These are phyloP conservation scores for Stagonosporopsis vannaccii DNA, from an alignment of 2,329 filamentous ascomycete genomes.

Conservation along the genomic window DNA sequence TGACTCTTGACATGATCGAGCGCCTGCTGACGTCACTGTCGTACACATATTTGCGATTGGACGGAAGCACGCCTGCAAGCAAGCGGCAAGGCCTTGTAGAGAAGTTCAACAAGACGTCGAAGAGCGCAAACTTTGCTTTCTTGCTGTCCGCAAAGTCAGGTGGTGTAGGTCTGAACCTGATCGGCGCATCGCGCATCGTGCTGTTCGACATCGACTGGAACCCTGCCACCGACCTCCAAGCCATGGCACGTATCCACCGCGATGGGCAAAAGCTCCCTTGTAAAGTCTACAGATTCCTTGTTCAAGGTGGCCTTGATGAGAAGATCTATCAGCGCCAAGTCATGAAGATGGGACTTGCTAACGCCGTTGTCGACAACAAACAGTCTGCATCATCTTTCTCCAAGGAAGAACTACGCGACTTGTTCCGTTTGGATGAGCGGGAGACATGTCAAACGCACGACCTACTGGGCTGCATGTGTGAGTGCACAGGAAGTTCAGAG, in stretches of 20 bases:
- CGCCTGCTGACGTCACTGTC: constrained; percentile 66
- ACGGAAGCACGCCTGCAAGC: constrained; percentile 68
- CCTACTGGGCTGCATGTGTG: constrained; percentile 68
- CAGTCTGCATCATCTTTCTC: constrained; percentile 68
- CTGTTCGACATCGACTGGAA: constrained; percentile 82
- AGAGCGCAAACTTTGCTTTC: constrained; percentile 69
- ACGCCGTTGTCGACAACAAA: constrained; percentile 75
- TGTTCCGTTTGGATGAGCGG: constrained; percentile 70
- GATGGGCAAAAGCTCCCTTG: constrained; percentile 74
- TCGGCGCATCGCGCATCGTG: constrained; percentile 72
- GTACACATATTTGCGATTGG: constrained; percentile 71
- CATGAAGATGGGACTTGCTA: constrained; percentile 73
- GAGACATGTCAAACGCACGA: constrained; percentile 72
- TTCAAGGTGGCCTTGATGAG: constrained; percentile 74
- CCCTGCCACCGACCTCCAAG: constrained; percentile 74
- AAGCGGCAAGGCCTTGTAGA: constrained; percentile 75
- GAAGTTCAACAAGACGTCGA: constrained; percentile 69
- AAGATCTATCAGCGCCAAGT: constrained; percentile 78
- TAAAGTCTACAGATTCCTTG: constrained; percentile 73
- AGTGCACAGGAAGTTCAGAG: constrained; percentile 57
- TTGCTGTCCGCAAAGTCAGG: constrained; percentile 76
- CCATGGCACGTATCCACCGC: constrained; percentile 77
- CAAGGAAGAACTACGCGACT: constrained; percentile 68
- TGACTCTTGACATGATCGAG: constrained; percentile 72
- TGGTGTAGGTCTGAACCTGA: constrained; percentile 73